Base-by-base conservation (phyloP, 768 basidiomycete species). In the Phylloporus scabripes region DNA sequence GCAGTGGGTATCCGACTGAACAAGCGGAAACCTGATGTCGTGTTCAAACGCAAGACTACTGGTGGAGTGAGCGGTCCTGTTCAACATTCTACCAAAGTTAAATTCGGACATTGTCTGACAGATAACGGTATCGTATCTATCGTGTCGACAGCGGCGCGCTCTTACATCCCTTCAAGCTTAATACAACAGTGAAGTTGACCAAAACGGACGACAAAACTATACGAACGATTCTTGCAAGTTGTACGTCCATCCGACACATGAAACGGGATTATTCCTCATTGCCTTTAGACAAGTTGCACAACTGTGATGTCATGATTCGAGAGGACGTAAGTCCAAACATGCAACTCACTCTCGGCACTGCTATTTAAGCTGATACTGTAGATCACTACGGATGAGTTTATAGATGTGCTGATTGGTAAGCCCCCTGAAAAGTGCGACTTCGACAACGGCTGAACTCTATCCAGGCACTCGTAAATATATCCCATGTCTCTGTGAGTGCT, bases 231-330 rank as follows among this genome's bases (percentile, higher is more conserved):
- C 70, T 99, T 36, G 89, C 92, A 50, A 80, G 89, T 33, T 95
- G 92, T 85, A 68, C 53, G 80, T 72, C 24, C 42, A 32, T 6
- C 10, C 24, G 43, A 31, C 32, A 31, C 33, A 40, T 28, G 46
- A 34, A 18, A 44, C 41, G 7, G 33, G 21, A 36, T 17, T 20
- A 20, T 51, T 14, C 8, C 59, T 60, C 37, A 63, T 41, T 9
- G 1, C 17, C 7, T 38, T 5, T 53, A 91, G 88, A 92, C 65
- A 93, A 91, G 67, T 69, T 92, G 24, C 91, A 92, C 62, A 90
- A 95, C 60, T 95, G 92, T 62, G 95, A 99, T 68, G 86, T 98
- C 8, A 95, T 98, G 92, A 92, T 99, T 59, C 79, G 96, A 62
- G 94, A 99, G 75, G 95, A 99, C 70, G 93, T 96, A 59, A 58